These are phyloP conservation scores for Pythium phragmiticola DNA, from an alignment of 352 stramenopile species.

Conservation along the genomic window DNA sequence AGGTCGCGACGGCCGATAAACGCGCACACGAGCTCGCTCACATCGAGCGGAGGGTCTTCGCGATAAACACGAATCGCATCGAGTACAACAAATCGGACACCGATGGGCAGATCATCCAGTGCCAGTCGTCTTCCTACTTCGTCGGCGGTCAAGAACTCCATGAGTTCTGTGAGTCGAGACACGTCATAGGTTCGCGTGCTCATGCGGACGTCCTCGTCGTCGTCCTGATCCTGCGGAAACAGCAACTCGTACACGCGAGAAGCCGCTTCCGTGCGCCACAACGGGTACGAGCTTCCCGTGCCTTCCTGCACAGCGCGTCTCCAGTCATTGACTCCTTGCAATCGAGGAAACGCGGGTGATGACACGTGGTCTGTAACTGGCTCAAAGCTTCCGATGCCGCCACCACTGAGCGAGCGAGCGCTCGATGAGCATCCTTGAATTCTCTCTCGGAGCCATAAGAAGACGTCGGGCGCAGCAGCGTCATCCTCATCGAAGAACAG, in stretches of 20 bases:
- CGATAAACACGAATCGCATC: conserved; percentile 59
- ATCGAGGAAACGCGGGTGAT: conserved; percentile 14
- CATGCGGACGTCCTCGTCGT: conserved; percentile 3
- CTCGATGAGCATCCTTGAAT: conserved; percentile 19
- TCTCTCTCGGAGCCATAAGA: conserved; percentile 44
- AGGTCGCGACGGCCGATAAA: conserved; percentile 71
- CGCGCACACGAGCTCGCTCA: conserved; percentile 50
- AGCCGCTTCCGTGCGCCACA: conserved; percentile 24
- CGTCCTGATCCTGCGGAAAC: conserved; percentile 11
- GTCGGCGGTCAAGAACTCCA: conserved; percentile 48
- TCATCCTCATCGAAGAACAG: conserved; percentile 26
- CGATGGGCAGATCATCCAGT: conserved; percentile 58
- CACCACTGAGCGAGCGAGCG: background rate
- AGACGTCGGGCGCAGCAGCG: conserved; percentile 41
- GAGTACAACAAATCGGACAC: conserved; percentile 55
- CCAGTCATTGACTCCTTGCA: conserved; percentile 16
- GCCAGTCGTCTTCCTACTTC: conserved; percentile 33
- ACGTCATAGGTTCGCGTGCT: conserved; percentile 1
- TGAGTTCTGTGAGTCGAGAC: conserved; percentile 35
- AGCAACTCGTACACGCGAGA: conserved; percentile 22
- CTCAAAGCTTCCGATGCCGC: conserved; percentile 16
- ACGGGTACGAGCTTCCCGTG: background rate
- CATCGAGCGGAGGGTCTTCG: conserved; percentile 52
- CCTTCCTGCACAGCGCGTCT: conserved; percentile 4
- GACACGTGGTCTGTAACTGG: conserved; percentile 3